These are phyloP conservation scores for Fusarium sp. DNA, from an alignment of 2,329 filamentous ascomycete genomes.

Conservation along the genomic window DNA sequence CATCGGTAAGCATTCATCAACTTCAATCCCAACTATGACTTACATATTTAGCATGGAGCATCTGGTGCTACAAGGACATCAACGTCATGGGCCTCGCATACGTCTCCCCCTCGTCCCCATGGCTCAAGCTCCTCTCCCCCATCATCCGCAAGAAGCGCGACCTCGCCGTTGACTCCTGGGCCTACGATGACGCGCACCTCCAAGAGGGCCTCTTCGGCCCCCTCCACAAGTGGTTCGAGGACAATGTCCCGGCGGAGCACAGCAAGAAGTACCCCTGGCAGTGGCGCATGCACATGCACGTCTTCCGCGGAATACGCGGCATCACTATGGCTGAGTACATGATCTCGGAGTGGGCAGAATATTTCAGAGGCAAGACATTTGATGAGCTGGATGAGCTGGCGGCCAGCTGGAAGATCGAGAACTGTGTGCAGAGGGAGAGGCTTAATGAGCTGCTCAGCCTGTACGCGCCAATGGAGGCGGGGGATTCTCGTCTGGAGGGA, in stretches of 20 bases:
- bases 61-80: conserved; percentile 70
- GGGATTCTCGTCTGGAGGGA: conserved; percentile 39
- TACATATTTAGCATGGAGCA: conserved; percentile 60
- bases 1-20: conserved; percentile 20
- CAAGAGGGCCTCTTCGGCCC: conserved; percentile 52
- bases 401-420: conserved; percentile 63
- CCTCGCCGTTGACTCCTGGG: conserved; percentile 68
- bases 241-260: conserved; percentile 56
- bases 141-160: conserved; percentile 67
- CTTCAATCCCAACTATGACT: background rate
- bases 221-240: conserved; percentile 56
- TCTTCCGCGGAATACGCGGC: conserved; percentile 58
- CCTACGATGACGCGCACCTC: conserved; percentile 48
- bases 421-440: conserved; percentile 62
- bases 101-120: conserved; percentile 57
- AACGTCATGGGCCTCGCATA: conserved; percentile 67
- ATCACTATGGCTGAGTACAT: conserved; percentile 60
- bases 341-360: conserved; percentile 64
- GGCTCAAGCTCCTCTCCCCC: conserved; percentile 61
- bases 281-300: conserved; percentile 62
- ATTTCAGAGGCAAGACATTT: conserved; percentile 62
- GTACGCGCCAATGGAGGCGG: conserved; percentile 52
- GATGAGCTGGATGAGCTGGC: conserved; percentile 67
- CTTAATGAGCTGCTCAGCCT: conserved; percentile 62
- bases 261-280: conserved; percentile 60